Evolutionary conservation across 768 basidiomycete genomes (phyloP).

Genomic region (Amanita pseudoporphyria): DNA sequence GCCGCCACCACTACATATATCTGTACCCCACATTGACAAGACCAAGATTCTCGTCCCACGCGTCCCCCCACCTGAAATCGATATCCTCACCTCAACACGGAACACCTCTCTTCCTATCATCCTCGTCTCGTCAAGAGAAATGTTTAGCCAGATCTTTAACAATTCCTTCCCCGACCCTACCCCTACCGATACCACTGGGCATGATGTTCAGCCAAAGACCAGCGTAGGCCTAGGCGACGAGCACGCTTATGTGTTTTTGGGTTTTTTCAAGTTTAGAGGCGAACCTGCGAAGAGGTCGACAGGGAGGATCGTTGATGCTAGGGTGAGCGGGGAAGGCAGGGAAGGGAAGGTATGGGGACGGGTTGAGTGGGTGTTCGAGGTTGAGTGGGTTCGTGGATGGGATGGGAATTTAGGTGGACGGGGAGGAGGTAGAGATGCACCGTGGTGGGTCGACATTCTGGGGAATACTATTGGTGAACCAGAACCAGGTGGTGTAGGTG

Average conservation of each 20-base stretch:
- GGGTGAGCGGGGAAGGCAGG: neutral
- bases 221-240: neutral
- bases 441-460: constrained; percentile 1
- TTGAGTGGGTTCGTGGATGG: neutral
- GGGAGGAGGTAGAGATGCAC: neutral
- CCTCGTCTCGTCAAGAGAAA: neutral
- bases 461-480: neutral
- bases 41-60: neutral
- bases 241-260: constrained; percentile 6
- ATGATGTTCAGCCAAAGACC: too few species aligned
- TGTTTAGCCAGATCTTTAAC: neutral
- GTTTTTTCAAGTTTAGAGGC: neutral
- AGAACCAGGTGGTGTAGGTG: neutral
- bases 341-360: neutral
- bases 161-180: neutral
- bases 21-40: too few species aligned
- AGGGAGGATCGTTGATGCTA: neutral
- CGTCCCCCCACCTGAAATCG: constrained; percentile 1
- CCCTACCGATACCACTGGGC: too few species aligned
- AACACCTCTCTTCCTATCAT: neutral
- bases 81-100: neutral
- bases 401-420: neutral
- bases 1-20: neutral
- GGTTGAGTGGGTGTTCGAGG: constrained; percentile 3
- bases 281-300: neutral